A percentile compares a stretch with the other conserved stretches of the same genome.
phyloP scores from a whole-genome alignment of 352 stramenopile species.

The Phytopythium sindhum region DNA sequence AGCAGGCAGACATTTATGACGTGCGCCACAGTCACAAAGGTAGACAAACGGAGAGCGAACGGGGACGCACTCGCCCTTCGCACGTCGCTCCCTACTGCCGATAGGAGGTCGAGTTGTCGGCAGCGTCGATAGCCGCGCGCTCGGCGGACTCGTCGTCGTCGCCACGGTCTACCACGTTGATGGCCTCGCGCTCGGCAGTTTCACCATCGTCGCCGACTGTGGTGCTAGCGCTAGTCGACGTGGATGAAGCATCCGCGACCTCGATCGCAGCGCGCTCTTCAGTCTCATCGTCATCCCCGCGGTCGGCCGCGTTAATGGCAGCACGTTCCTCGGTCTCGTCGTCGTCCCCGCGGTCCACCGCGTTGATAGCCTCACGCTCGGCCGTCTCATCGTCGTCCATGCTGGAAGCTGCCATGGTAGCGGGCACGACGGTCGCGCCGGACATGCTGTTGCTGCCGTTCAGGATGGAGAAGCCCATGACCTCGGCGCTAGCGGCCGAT shows the following conservation, averaged over 20 bases:
- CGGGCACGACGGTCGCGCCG: background rate
- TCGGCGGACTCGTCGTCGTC: constrained; percentile 5
- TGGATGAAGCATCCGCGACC: background rate
- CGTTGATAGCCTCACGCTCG: background rate
- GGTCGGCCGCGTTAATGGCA: constrained; percentile 2
- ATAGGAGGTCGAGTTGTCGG: background rate
- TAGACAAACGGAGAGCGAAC: background rate
- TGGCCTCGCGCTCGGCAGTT: background rate
- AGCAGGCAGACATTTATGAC: no score
- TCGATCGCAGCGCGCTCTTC: background rate
- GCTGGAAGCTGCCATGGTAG: background rate
- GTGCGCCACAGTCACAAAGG: background rate
- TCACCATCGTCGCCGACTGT: background rate
- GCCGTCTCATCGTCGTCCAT: constrained; percentile 1
- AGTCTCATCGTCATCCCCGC: background rate
- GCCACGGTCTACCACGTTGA: background rate
- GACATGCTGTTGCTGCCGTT: background rate
- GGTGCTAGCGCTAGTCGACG: background rate
- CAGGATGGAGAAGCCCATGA: constrained; percentile 1
- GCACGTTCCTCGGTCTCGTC: constrained; percentile 7
- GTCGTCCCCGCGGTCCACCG: background rate
- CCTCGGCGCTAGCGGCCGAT: background rate
- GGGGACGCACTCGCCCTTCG: background rate
- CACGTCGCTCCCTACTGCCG: background rate
- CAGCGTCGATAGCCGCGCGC: constrained; percentile 1